Conservation (phyloP, 306 rosid species). For the Vigna trinervia region DNA sequence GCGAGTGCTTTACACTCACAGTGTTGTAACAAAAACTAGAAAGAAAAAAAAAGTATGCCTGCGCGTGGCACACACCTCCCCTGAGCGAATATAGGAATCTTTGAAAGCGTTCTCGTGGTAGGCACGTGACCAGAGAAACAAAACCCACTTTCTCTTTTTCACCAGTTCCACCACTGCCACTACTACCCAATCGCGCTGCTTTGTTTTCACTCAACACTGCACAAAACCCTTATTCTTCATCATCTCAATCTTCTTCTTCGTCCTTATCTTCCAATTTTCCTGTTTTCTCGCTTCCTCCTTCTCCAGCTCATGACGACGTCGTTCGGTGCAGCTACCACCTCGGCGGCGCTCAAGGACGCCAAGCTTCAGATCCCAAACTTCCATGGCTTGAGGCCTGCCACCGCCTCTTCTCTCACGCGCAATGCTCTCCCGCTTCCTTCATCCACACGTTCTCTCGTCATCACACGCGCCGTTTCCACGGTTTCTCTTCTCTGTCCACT, state of each 20-base stretch:
- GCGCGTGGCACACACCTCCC: background rate
- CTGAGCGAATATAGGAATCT: background rate
- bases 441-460: slow-evolving; percentile 52
- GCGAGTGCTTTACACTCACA: background rate
- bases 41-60: too few species aligned
- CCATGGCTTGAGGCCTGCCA: slow-evolving; percentile 64
- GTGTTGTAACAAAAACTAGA: too few species aligned
- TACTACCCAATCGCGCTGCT: background rate
- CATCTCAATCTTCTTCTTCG: too few species aligned
- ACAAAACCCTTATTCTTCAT: slow-evolving; percentile 20
- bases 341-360: slow-evolving; percentile 58
- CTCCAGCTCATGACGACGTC: slow-evolving; percentile 62
- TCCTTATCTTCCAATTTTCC: too few species aligned
- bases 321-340: slow-evolving; percentile 62
- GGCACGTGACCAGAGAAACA: slow-evolving; percentile 50
- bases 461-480: slow-evolving; percentile 77
- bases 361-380: slow-evolving; percentile 70
- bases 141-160: slow-evolving; percentile 5
- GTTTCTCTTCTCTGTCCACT: slow-evolving; percentile 39
- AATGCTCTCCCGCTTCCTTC: slow-evolving; percentile 54
- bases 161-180: background rate
- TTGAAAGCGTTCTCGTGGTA: slow-evolving; percentile 32
- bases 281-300: background rate
- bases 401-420: slow-evolving; percentile 53
- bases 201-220: background rate